Percentiles rank a stretch among this genome's conserved stretches.
Conservation (phyloP, 2,329 filamentous ascomycete genomes). For the Neurospora sp. region DNA sequence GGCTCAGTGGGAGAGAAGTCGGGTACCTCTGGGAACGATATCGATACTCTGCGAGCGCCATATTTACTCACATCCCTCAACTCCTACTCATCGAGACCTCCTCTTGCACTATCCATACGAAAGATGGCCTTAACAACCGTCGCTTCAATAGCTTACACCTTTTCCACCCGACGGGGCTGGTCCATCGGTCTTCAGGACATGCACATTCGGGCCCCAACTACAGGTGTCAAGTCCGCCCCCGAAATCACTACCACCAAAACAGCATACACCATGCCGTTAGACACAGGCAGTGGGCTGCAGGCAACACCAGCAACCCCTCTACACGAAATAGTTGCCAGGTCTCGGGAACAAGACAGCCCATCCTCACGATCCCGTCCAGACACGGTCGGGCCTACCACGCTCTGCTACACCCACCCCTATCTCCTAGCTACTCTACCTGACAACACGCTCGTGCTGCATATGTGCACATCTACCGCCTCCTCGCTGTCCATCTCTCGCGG, state of each 20-base stretch:
- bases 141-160: conserved; percentile 80
- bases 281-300: conserved; percentile 5
- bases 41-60: conserved; percentile 27
- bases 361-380: neutral
- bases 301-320: conserved; percentile 19
- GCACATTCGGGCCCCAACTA: conserved; percentile 38
- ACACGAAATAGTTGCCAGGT: conserved; percentile 6
- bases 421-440: conserved; percentile 75
- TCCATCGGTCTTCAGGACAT: conserved; percentile 88
- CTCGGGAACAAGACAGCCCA: neutral
- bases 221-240: conserved; percentile 12
- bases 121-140: conserved; percentile 52
- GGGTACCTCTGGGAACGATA: neutral
- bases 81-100: conserved; percentile 69
- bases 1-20: neutral
- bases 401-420: conserved; percentile 73
- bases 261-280: conserved; percentile 29
- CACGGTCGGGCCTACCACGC: conserved; percentile 41
- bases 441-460: conserved; percentile 75
- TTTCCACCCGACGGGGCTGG: conserved; percentile 72
- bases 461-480: conserved; percentile 63
- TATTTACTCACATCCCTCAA: conserved; percentile 65
- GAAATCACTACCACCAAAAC: conserved; percentile 29
- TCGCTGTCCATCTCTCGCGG: conserved; percentile 61
- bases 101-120: conserved; percentile 76